phyloP scores from a whole-genome alignment of 2,329 filamentous ascomycete genomes.

The Cadophora sp. region DNA sequence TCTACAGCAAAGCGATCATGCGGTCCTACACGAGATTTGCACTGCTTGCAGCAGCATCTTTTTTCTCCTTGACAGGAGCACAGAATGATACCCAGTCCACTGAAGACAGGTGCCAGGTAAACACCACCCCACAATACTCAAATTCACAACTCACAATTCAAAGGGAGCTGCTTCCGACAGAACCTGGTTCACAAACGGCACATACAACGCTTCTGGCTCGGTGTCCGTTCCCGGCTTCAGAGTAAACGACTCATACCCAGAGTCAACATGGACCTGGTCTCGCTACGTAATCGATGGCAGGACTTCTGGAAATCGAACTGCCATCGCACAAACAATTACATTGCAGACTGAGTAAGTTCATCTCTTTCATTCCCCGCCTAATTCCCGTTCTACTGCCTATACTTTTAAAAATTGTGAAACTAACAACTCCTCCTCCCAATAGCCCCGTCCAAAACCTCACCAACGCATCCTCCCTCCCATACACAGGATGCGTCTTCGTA shows the following conservation, averaged over 20 bases:
- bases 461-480: constrained; percentile 1
- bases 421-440: neutral
- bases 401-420: neutral
- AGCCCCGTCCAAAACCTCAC: constrained; percentile 5
- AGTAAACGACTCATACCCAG: constrained; percentile 16
- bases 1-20: neutral
- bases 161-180: neutral
- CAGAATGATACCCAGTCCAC: neutral
- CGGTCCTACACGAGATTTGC: neutral
- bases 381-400: neutral
- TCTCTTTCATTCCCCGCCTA: neutral
- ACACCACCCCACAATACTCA: neutral
- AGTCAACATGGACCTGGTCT: constrained; percentile 15
- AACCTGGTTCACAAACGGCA: constrained; percentile 2
- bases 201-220: constrained; percentile 9
- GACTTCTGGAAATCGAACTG: neutral
- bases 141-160: neutral
- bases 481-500: constrained; percentile 13
- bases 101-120: neutral
- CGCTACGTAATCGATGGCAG: neutral
- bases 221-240: constrained; percentile 7
- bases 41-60: constrained; percentile 3
- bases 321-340: neutral
- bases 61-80: neutral
- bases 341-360: neutral